Evolutionary conservation across 371 early-diverging fungal species (phyloP).

Genomic region (Mortierella sp.): DNA sequence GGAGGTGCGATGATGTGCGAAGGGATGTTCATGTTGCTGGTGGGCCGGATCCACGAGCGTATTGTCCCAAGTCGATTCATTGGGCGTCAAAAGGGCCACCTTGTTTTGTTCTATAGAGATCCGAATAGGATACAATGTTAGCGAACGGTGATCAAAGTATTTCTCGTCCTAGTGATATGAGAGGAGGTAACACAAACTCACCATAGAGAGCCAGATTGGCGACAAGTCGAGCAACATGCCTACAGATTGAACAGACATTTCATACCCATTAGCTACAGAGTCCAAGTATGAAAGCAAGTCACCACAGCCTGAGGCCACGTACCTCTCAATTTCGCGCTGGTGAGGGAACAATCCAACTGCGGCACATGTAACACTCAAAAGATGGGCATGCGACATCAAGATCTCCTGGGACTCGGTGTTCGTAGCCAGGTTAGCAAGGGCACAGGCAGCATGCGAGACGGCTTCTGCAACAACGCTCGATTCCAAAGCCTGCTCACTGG

Average conservation of each 20-base stretch:
- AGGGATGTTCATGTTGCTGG: no score
- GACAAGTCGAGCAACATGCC: slow-evolving; percentile 66
- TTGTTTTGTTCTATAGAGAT: slow-evolving; percentile 38
- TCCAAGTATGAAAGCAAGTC: background rate
- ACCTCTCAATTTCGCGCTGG: slow-evolving; percentile 53
- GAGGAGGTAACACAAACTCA: slow-evolving; percentile 11
- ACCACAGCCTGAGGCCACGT: background rate
- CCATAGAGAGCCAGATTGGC: slow-evolving; percentile 70
- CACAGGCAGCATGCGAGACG: slow-evolving; percentile 69
- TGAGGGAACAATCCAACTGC: slow-evolving; percentile 49
- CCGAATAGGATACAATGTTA: background rate
- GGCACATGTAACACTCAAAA: slow-evolving; percentile 58
- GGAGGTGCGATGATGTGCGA: slow-evolving; percentile 29
- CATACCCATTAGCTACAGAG: background rate
- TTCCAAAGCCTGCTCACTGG: slow-evolving; percentile 2
- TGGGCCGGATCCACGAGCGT: slow-evolving; percentile 3
- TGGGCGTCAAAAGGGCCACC: slow-evolving; percentile 31
- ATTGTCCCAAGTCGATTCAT: slow-evolving; percentile 14
- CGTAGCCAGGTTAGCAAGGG: slow-evolving; percentile 72
- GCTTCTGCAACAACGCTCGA: slow-evolving; percentile 44
- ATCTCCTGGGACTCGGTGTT: slow-evolving; percentile 68
- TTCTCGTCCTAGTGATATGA: background rate
- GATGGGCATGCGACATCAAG: slow-evolving; percentile 61
- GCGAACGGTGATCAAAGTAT: background rate
- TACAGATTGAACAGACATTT: background rate